Evolutionary conservation across 2,329 filamentous ascomycete species (phyloP), one percentile per base, ranked within the genome.

Genomic region (Colletotrichum plurivorum): DNA sequence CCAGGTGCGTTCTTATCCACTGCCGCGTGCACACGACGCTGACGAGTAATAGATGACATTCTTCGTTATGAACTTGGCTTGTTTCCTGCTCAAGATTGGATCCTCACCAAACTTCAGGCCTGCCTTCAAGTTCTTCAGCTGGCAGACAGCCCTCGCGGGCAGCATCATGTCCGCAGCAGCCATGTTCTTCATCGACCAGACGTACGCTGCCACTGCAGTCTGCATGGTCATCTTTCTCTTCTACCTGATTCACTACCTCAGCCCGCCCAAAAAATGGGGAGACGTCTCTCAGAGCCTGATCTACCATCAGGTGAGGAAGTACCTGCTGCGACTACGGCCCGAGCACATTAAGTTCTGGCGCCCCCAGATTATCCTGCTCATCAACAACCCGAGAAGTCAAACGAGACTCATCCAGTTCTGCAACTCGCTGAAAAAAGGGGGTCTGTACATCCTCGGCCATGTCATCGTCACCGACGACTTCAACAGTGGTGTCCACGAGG

Each of bases 261-360:
- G 92, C 39, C 93, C 93, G 1, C 94, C 94, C 0, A 97, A 97
- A 76, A 89, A 92, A 43, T 97, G 94, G 94, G 94, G 94, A 1
- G 94, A 97, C 78, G 94, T 97, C 18, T 95, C 93, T 9, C 94
- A 97, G 75, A 95, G 93, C 74, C 82, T 97, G 70, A 97, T 97
- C 60, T 97, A 97, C 75, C 71, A 89, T 70, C 94, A 97, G 81
- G 94, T 97, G 15, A 88, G 94, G 69, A 97, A 97, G 75, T 97
- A 97, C 75, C 81, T 97, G 36, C 83, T 97, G 36, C 89, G 94
- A n/a, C 83, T 97, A 36, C 91, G 90, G 57, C 93, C 94, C 43
- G 94, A 97, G 74, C 94, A 97, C 76, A 94, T 97, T 79, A 97
- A 97, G 76, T 97, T 97, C 77, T 97, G 94, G 94, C 87, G 94